phyloP scores from a whole-genome alignment of 345 rosid genomes.

The Pistacia vera region DNA sequence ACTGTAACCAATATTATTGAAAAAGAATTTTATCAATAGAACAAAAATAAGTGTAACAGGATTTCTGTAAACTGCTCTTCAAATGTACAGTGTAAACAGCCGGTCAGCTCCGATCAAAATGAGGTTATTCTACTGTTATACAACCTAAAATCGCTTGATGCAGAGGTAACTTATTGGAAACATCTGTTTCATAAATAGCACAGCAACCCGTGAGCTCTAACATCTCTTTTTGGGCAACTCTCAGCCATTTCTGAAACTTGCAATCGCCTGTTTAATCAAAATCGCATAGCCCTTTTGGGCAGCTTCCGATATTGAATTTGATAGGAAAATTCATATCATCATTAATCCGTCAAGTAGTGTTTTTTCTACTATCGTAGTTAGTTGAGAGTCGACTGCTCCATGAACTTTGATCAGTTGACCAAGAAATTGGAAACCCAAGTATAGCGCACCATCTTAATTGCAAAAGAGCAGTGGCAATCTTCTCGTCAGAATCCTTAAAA shows the following conservation, averaged over 20 bases:
- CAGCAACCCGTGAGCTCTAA: not conserved
- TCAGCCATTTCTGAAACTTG: not conserved
- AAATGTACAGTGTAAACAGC: not conserved
- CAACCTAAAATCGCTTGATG: not conserved
- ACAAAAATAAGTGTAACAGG: not conserved
- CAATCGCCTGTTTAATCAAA: not conserved
- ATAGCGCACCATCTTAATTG: conserved; percentile 82
- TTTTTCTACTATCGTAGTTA: conserved; percentile 32
- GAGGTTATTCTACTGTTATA: not conserved
- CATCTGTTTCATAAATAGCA: not conserved
- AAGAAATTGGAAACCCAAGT: conserved; percentile 45
- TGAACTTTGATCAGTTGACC: conserved; percentile 63
- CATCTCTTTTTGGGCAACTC: not conserved
- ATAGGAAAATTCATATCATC: not conserved
- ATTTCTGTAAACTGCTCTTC: not conserved
- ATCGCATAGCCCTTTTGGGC: not conserved
- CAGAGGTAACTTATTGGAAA: not conserved
- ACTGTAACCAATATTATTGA: too few relatives aligned
- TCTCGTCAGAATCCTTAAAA: conserved; percentile 42
- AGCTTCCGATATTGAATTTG: not conserved
- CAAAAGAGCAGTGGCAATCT: conserved; percentile 54
- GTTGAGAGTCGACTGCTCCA: conserved; percentile 58
- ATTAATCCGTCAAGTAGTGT: not conserved
- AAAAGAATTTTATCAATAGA: not conserved
- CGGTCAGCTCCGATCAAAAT: not conserved